Evolutionary conservation across 164 flowering plant genomes (phyloP).

Genomic region (Nymphaea thermarum): DNA sequence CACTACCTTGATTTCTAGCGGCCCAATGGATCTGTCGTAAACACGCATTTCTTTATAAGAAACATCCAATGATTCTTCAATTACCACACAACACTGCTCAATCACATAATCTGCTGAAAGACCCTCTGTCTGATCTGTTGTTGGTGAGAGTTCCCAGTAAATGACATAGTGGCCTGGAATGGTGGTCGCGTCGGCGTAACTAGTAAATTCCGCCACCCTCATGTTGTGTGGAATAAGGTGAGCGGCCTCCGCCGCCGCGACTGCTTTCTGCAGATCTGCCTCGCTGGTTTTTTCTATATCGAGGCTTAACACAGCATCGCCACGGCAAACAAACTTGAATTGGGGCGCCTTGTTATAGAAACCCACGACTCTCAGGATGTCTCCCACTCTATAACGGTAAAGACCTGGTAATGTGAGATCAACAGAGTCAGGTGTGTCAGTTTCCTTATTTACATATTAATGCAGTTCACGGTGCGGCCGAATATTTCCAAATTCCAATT

Average conservation of each 20-base stretch:
- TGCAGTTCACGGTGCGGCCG: no score
- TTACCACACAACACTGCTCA: slow-evolving; percentile 43
- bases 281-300: no score
- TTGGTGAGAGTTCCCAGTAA: slow-evolving; percentile 46
- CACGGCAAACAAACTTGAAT: slow-evolving; percentile 45
- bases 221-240: slow-evolving; percentile 28
- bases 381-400: slow-evolving; percentile 52
- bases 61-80: slow-evolving; percentile 63
- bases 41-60: slow-evolving; percentile 62
- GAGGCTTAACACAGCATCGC: slow-evolving; percentile 14
- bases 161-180: slow-evolving; percentile 80
- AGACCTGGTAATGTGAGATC: no score
- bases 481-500: no score
- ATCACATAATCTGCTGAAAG: slow-evolving; percentile 10
- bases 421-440: neutral
- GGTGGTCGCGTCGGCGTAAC: slow-evolving; percentile 50
- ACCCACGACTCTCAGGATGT: slow-evolving; percentile 50
- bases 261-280: no score
- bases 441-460: no score
- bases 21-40: slow-evolving; percentile 55
- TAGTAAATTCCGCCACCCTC: slow-evolving; percentile 63
- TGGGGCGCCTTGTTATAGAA: slow-evolving; percentile 62
- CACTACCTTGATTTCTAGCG: slow-evolving; percentile 63
- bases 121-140: slow-evolving; percentile 17
- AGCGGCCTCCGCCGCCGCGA: slow-evolving; percentile 27